phyloP scores from a whole-genome alignment of 2,329 filamentous ascomycete species.

The Plenodomus lindquistii region DNA sequence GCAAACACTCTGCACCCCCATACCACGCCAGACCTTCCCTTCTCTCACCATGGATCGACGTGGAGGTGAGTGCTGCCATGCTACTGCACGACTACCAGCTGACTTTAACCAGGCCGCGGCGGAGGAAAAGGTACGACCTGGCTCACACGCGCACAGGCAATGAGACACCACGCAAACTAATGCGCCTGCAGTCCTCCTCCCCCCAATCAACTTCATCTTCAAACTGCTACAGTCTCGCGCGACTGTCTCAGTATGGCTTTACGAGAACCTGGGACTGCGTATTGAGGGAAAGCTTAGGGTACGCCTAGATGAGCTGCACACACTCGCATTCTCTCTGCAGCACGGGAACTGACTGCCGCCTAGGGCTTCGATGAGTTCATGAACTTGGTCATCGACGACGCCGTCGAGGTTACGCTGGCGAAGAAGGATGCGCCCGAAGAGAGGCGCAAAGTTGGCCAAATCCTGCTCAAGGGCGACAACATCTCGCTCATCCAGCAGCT shows the following conservation, averaged over 20 bases:
- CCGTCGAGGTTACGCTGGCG: slow-evolving; percentile 84
- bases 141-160: slow-evolving; percentile 4
- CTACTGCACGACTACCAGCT: slow-evolving; percentile 14
- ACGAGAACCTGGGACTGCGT: slow-evolving; percentile 89
- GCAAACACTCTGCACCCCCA: slow-evolving; percentile 4
- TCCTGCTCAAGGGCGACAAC: slow-evolving; percentile 85
- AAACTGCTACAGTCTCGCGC: slow-evolving; percentile 85
- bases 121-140: slow-evolving; percentile 48
- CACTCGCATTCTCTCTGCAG: background rate
- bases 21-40: slow-evolving; percentile 1
- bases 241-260: slow-evolving; percentile 93
- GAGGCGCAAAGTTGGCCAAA: slow-evolving; percentile 78
- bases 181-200: slow-evolving; percentile 62
- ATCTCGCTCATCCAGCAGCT: slow-evolving; percentile 72
- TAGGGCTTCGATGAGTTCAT: slow-evolving; percentile 99
- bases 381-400: slow-evolving; percentile 96
- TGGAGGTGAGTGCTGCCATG: slow-evolving; percentile 29
- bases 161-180: slow-evolving; percentile 13
- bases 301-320: slow-evolving; percentile 33
- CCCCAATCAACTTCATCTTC: slow-evolving; percentile 88
- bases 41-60: slow-evolving; percentile 36
- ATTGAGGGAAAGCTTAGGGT: slow-evolving; percentile 97
- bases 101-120: slow-evolving; percentile 57
- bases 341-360: slow-evolving; percentile 17
- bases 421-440: slow-evolving; percentile 80